Evolutionary conservation across 1,284 basidiomycete genomes (phyloP).

Genomic region (Cystobasidium sp.): DNA sequence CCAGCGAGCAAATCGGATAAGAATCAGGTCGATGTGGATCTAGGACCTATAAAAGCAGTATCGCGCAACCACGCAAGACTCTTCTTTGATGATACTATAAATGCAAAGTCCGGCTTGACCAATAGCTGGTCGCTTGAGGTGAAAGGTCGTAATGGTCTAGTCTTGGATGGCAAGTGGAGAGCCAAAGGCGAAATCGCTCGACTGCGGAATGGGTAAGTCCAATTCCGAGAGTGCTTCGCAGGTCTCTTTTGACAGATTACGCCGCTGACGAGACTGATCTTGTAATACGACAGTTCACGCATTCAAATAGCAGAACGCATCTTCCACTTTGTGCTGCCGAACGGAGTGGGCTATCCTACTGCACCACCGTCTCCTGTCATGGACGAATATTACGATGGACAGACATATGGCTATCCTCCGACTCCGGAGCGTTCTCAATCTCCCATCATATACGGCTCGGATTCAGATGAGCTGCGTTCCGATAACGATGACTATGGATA

Average conservation of each 20-base stretch:
- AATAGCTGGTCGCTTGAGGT: slow-evolving; percentile 90
- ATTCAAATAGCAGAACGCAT: slow-evolving; percentile 98
- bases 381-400: slow-evolving; percentile 21
- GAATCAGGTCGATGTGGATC: slow-evolving; percentile 74
- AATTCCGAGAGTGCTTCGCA: too few species aligned
- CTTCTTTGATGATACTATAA: slow-evolving; percentile 73
- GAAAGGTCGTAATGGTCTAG: slow-evolving; percentile 92
- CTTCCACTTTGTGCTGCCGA: slow-evolving; percentile 70
- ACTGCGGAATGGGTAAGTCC: slow-evolving; percentile 74
- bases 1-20: slow-evolving; percentile 37
- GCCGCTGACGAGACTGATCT: background rate
- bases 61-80: slow-evolving; percentile 95
- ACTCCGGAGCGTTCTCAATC: slow-evolving; percentile 20
- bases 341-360: slow-evolving; percentile 37
- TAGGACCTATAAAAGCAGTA: slow-evolving; percentile 95
- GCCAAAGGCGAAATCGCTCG: slow-evolving; percentile 82
- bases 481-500: slow-evolving; percentile 24
- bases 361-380: slow-evolving; percentile 28
- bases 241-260: slow-evolving; percentile 12
- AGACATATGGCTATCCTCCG: slow-evolving; percentile 23
- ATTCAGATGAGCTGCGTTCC: slow-evolving; percentile 41
- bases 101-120: slow-evolving; percentile 59
- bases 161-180: slow-evolving; percentile 95
- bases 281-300: slow-evolving; percentile 71
- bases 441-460: slow-evolving; percentile 40